Conservation (phyloP, 768 basidiomycete species). For the Daedaleopsis nitida region DNA sequence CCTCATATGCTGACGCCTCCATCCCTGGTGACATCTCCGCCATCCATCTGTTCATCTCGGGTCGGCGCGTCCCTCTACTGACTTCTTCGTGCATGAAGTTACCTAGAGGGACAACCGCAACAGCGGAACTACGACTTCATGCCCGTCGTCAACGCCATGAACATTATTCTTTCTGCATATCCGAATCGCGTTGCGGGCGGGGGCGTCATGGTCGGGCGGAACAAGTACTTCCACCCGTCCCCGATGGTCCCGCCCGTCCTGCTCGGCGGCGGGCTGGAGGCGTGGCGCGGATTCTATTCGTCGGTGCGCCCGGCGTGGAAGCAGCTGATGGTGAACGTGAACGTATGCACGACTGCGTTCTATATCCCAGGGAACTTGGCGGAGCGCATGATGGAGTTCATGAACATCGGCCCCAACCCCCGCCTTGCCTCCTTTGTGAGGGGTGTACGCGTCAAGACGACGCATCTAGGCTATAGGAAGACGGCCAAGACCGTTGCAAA, state of each 20-base stretch:
- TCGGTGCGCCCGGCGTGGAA: constrained; percentile 43
- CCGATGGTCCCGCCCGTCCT: constrained; percentile 27
- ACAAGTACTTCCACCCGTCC: constrained; percentile 53
- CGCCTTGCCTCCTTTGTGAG: constrained; percentile 62
- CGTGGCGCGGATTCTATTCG: constrained; percentile 55
- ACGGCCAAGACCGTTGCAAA: constrained; percentile 59
- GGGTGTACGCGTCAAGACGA: constrained; percentile 65
- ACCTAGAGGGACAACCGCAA: constrained; percentile 46
- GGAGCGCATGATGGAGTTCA: constrained; percentile 43
- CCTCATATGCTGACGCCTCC: constrained; percentile 7
- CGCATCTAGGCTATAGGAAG: constrained; percentile 76
- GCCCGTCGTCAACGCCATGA: constrained; percentile 52
- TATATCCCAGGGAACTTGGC: constrained; percentile 47
- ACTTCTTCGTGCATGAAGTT: constrained; percentile 33
- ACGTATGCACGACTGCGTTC: constrained; percentile 53
- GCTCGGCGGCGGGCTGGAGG: constrained; percentile 56
- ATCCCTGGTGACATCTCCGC: not conserved
- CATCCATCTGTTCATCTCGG: not conserved
- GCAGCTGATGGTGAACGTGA: constrained; percentile 57
- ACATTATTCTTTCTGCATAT: constrained; percentile 47
- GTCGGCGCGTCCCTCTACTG: constrained; percentile 13
- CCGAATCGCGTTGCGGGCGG: constrained; percentile 42
- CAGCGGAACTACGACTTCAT: constrained; percentile 46
- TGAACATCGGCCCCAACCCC: constrained; percentile 57
- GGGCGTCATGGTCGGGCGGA: constrained; percentile 54